Base-by-base conservation (phyloP, 495 filamentous ascomycete species). In the Penicillium longicatenatum region DNA sequence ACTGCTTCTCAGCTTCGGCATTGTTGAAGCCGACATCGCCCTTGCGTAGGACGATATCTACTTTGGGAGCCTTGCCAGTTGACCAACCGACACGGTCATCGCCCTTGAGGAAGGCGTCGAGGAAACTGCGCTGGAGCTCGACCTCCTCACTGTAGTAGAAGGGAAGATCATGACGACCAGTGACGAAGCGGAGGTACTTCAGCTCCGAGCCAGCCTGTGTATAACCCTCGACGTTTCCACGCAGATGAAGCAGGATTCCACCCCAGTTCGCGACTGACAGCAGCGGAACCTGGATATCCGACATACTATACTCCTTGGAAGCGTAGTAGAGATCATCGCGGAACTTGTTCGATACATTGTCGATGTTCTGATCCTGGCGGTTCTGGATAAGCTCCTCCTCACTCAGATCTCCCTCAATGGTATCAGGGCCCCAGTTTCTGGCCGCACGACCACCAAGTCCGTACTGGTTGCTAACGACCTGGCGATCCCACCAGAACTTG, bases 81-180 rank as follows among this genome's bases (percentile, higher is more conserved):
- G 67, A 67, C 87, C 87, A 90, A 2, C 86, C 86, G 0, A 62
- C 71, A 0, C 68, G 72, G 60, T 89, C 87, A 0, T 87, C 74
- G 7, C 77, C 83, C 61, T 86, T 87, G 24, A 90, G 77, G 63
- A 89, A 90, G 0, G 86, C 87, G 57, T 86, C 81, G 2, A 89
- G 72, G 60, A 90, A 89, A 55, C 79, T 84, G 31, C 75, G 76
- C 63, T 90, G 86, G 0, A 90, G 26, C 55, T 86, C 80, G 3
- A 86, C 86, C 53, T 87, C 82, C 39, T 87, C 82, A 3, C 76
- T 59, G 58, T 87, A 88, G 70, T 88, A 90, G 70, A 90, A 89
- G 0, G 87, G 87, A 7, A 90, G 74, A 61, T 90, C 86, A 60
- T 90, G 87, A 0, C 87, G 79, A 11, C 86, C 87, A 0, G 81